phyloP scores from a whole-genome alignment of 2,329 filamentous ascomycete genomes.

The Fusarium longipes region DNA sequence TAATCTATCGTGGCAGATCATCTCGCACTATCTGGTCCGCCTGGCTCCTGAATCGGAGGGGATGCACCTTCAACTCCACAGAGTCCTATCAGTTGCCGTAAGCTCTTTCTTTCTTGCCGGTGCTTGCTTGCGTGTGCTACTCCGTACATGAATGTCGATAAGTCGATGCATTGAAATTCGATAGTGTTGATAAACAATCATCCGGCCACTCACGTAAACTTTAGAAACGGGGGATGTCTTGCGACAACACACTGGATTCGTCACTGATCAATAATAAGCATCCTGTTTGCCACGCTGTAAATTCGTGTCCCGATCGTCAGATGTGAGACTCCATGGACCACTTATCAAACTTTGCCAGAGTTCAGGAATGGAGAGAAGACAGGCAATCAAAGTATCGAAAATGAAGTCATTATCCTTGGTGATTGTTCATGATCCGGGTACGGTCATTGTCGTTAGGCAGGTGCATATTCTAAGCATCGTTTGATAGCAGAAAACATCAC shows the following conservation, averaged over 20 bases:
- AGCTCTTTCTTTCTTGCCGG: not conserved
- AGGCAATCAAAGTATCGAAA: not conserved
- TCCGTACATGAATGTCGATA: not conserved
- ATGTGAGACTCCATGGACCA: slow-evolving; percentile 26
- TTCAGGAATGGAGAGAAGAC: not conserved
- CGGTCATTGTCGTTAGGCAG: not conserved
- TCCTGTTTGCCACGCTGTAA: slow-evolving; percentile 24
- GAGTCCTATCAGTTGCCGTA: not conserved
- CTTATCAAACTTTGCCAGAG: slow-evolving; percentile 33
- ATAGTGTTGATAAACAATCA: not conserved
- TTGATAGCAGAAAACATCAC: slow-evolving; percentile 3
- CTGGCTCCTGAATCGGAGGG: slow-evolving; percentile 24
- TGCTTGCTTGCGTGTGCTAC: not conserved
- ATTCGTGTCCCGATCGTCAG: slow-evolving; percentile 4
- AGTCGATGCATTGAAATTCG: not conserved
- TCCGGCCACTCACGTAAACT: not conserved
- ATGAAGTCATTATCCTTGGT: not conserved
- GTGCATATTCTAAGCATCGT: not conserved
- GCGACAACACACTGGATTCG: slow-evolving; percentile 27
- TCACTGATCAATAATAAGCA: slow-evolving; percentile 10
- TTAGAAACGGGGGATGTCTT: not conserved
- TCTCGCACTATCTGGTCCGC: slow-evolving; percentile 9
- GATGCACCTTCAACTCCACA: slow-evolving; percentile 17
- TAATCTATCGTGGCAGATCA: slow-evolving; percentile 32
- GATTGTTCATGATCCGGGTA: not conserved